Evolutionary conservation across 169 alveolate species (phyloP), one percentile per base, ranked within the genome.

Genomic region (Plasmodium reichenowi): DNA sequence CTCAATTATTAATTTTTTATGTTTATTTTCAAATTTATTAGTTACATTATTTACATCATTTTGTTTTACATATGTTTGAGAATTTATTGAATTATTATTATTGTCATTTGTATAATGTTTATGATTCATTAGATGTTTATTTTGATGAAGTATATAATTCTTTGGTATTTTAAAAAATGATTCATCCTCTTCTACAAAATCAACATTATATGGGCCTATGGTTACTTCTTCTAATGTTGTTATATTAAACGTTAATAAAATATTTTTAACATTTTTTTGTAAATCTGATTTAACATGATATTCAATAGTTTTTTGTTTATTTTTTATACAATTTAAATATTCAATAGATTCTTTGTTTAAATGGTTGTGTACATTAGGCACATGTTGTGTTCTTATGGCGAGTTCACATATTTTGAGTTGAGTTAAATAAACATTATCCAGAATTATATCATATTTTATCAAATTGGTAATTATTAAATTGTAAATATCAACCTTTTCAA

Each of bases 1-100:
- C 70, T 96, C 98, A 13, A 96, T 95, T 22, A 78, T 78, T 26
- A 78, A 8, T 78, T 78, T 78, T 4, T 38, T 67, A 24, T n/a
- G 15, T 24, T 70, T 48, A 74, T 17, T 60, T 74, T 74, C 45
- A 38, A 43, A 67, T 17, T n/a, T 38, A 12, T 66, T 26, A 24
- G 45, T 20, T 62, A 22, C 10, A 8, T 13, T 24, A 7, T 7
- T 22, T 15, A 24, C 7, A 17, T 17, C 10, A 62, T 24, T 62
- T 22, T 24, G 4, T 3, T 20, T 20, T 56, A 13, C 24, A 22
- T 13, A 56, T n/a, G 5, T 12, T 17, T 59, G 68, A 22, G 0
- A 5, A 62, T 20, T 62, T 24, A 8, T 17, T 17, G 43, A 17
- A 10, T 22, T 7, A 0, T 7, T 3, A 43, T 62, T 20, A 17